Conservation (phyloP, 108 stramenopile species). For the Pseudonitzschia pungens region DNA sequence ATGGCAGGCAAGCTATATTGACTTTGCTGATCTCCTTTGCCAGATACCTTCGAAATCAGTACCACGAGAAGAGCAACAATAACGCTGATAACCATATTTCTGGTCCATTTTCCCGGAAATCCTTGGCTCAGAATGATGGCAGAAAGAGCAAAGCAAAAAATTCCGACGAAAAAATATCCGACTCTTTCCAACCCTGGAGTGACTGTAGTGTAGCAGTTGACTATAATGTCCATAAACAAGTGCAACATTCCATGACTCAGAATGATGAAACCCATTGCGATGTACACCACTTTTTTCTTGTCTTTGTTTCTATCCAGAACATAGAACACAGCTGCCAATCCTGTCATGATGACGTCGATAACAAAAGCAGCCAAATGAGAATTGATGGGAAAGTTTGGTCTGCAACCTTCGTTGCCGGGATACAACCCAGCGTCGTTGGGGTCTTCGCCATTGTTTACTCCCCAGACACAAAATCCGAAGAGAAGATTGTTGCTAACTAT, state of each 20-base stretch:
- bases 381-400: not conserved
- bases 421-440: not conserved
- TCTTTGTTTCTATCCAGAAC: not conserved
- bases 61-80: not conserved
- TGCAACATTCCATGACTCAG: not conserved
- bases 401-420: not conserved
- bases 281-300: not conserved
- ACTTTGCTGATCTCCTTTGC: too few relatives aligned
- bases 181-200: not conserved
- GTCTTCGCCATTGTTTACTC: not conserved
- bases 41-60: not conserved
- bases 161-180: not conserved
- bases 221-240: not conserved
- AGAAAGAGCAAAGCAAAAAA: not conserved
- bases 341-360: not conserved
- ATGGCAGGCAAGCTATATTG: not conserved
- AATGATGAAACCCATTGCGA: not conserved
- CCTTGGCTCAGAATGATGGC: not conserved
- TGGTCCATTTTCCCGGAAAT: not conserved
- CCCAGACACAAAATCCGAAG: slow-evolving; percentile 5
- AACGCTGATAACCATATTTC: not conserved
- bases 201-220: not conserved
- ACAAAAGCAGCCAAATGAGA: not conserved
- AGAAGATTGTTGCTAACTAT: not conserved
- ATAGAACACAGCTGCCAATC: not conserved